Conservation (phyloP, 441 rosid genomes). For the Jatropha podagrica region DNA sequence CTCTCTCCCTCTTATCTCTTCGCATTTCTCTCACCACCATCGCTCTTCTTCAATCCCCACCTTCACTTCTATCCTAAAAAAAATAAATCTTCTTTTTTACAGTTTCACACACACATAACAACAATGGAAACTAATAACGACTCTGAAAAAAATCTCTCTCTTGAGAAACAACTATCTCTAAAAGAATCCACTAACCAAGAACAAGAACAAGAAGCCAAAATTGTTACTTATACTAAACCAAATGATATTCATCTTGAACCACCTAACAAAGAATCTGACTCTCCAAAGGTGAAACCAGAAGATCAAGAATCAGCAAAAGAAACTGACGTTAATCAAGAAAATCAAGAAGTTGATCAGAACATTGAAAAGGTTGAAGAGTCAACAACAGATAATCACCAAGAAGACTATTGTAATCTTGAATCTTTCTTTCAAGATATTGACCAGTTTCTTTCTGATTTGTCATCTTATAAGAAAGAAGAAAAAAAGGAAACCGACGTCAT, state of each 20-base stretch:
- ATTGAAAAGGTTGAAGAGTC: not conserved
- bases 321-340: not conserved
- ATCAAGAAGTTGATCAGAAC: not conserved
- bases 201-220: not conserved
- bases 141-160: conserved; percentile 3
- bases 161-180: not conserved
- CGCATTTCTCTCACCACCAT: conserved; percentile 6
- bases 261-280: not conserved
- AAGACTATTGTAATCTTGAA: conserved; percentile 40
- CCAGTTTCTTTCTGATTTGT: conserved; percentile 34
- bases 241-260: not conserved
- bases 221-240: not conserved
- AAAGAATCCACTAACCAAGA: not conserved
- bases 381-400: conserved; percentile 24
- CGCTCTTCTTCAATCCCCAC: not conserved
- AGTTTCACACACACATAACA: not conserved
- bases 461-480: not conserved
- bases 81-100: conserved; percentile 5
- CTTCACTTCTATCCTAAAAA: not conserved
- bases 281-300: not conserved
- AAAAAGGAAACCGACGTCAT: not conserved
- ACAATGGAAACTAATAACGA: conserved; percentile 7
- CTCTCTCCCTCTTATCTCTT: conserved; percentile 21
- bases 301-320: not conserved
- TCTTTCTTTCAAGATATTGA: conserved; percentile 54